These are phyloP conservation scores for Aureobasidium subglaciale DNA, from an alignment of 2,329 filamentous ascomycete species.

Conservation along the genomic window DNA sequence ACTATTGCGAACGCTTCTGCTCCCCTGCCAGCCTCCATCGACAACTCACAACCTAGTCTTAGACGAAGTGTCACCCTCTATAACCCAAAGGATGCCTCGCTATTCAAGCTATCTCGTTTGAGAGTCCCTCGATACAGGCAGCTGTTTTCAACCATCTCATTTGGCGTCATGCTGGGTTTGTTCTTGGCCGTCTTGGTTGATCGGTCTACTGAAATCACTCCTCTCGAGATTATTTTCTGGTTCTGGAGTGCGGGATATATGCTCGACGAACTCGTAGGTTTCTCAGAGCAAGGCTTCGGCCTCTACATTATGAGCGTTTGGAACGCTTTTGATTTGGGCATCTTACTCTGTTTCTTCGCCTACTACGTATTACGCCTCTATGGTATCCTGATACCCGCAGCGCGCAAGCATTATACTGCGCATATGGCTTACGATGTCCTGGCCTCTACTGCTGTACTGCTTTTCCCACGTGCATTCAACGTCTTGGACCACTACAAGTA, in stretches of 20 bases:
- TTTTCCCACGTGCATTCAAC: slow-evolving; percentile 87
- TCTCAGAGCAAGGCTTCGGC: slow-evolving; percentile 93
- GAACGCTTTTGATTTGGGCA: slow-evolving; percentile 92
- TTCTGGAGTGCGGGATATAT: slow-evolving; percentile 97
- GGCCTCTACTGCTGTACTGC: slow-evolving; percentile 78
- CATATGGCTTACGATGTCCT: slow-evolving; percentile 90
- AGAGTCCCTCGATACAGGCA: slow-evolving; percentile 88
- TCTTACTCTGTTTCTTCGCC: slow-evolving; percentile 73
- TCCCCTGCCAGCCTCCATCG: neutral
- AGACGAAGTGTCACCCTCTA: slow-evolving; percentile 77
- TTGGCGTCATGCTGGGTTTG: slow-evolving; percentile 74
- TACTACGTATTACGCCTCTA: slow-evolving; percentile 89
- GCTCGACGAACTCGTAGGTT: slow-evolving; percentile 91
- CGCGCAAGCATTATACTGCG: slow-evolving; percentile 61
- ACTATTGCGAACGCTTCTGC: neutral
- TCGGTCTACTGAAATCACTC: slow-evolving; percentile 72
- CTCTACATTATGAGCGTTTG: slow-evolving; percentile 97
- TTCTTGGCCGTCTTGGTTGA: slow-evolving; percentile 76
- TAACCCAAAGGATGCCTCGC: slow-evolving; percentile 79
- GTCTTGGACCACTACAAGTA: slow-evolving; percentile 92
- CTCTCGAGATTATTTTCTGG: slow-evolving; percentile 86
- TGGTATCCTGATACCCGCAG: slow-evolving; percentile 73
- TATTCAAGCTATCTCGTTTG: slow-evolving; percentile 84
- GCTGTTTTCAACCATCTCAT: slow-evolving; percentile 79
- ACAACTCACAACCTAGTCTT: neutral